phyloP scores from a whole-genome alignment of 169 alveolate species.

The Blepharisma undulans region DNA sequence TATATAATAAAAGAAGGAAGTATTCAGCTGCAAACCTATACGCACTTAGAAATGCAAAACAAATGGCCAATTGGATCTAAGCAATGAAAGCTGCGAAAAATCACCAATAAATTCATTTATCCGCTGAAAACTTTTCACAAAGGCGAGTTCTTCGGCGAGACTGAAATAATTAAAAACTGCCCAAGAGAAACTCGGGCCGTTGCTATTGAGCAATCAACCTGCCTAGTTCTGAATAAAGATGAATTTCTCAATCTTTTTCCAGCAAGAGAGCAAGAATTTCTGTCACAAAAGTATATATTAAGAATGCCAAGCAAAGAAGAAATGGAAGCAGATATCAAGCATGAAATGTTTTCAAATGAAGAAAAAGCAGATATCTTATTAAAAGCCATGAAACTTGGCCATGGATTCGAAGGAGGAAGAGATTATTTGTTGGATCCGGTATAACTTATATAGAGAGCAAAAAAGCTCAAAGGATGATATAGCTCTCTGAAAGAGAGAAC shows the following conservation, averaged over 20 bases:
- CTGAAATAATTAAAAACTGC: not conserved
- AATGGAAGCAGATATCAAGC: not conserved
- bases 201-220: not conserved
- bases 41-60: slow-evolving; percentile 41
- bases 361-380: not conserved
- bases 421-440: not conserved
- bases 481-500: not conserved
- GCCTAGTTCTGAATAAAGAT: not conserved
- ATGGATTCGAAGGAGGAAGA: not conserved
- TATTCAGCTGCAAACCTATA: slow-evolving; percentile 32
- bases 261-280: not conserved
- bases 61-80: slow-evolving; percentile 24
- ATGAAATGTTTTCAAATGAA: not conserved
- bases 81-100: not conserved
- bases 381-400: not conserved
- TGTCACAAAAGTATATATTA: not conserved
- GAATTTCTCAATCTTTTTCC: not conserved
- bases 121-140: not conserved
- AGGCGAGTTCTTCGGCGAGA: slow-evolving; percentile 20
- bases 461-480: not conserved
- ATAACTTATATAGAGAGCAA: not conserved
- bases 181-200: not conserved
- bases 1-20: slow-evolving; percentile 46
- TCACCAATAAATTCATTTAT: not conserved
- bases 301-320: not conserved